phyloP scores from a whole-genome alignment of 139 green algal genomes.

The Pleodorina starrii region DNA sequence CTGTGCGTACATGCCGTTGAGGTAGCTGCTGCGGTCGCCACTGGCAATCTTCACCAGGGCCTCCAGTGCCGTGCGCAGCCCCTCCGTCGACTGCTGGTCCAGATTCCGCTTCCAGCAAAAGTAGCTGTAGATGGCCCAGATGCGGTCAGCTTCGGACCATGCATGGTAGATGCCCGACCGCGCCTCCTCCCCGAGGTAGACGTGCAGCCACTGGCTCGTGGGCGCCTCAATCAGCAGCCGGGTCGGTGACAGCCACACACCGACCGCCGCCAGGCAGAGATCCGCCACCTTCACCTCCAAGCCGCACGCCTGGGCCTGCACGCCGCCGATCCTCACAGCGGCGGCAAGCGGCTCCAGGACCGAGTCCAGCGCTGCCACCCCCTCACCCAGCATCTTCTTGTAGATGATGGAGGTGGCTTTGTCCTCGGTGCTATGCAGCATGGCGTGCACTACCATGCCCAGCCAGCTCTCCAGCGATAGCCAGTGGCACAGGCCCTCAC shows the following conservation, averaged over 20 bases:
- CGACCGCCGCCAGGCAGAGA: not conserved
- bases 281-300: too few relatives aligned
- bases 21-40: not conserved
- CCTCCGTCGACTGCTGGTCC: slow-evolving; percentile 13
- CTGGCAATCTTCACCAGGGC: not conserved
- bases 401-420: not conserved
- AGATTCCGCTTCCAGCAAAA: slow-evolving; percentile 36
- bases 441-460: slow-evolving; percentile 37
- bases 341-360: not conserved
- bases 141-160: slow-evolving; percentile 1
- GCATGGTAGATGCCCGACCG: slow-evolving; percentile 21
- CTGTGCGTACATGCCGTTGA: slow-evolving; percentile 1
- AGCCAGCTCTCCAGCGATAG: slow-evolving; percentile 30
- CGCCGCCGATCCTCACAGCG: not conserved
- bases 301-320: not conserved
- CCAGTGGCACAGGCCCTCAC: slow-evolving; percentile 22
- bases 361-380: not conserved
- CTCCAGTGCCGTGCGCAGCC: slow-evolving; percentile 3
- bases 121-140: slow-evolving; percentile 27
- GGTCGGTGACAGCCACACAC: not conserved
- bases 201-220: slow-evolving; percentile 2
- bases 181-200: not conserved
- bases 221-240: slow-evolving; percentile 3
- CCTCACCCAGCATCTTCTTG: slow-evolving; percentile 21
- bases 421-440: slow-evolving; percentile 24